Percentiles rank a stretch among this genome's conserved stretches.
These are phyloP conservation scores for Phytophthora crassamura DNA, from an alignment of 352 stramenopile genomes.

Conservation along the genomic window DNA sequence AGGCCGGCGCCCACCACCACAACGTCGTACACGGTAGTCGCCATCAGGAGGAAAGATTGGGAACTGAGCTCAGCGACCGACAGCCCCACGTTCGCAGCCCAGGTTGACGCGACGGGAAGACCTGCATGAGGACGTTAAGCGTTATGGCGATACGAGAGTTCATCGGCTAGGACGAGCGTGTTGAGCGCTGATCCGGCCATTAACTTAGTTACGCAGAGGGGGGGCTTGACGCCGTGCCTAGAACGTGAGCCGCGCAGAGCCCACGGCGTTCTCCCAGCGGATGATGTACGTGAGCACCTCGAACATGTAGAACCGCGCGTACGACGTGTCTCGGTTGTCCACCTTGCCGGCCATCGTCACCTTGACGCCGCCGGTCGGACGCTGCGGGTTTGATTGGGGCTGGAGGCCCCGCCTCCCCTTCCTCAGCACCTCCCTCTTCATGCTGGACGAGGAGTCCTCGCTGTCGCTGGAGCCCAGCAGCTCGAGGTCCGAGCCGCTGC, in stretches of 20 bases:
- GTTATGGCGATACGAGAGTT: slow-evolving; percentile 2
- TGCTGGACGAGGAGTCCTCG: slow-evolving; percentile 26
- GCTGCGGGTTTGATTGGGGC: slow-evolving; percentile 6
- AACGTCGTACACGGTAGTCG: slow-evolving; percentile 41
- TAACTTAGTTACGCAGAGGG: slow-evolving; percentile 29
- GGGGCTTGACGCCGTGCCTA: neutral
- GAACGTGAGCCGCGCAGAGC: slow-evolving; percentile 42
- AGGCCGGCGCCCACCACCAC: slow-evolving; percentile 65
- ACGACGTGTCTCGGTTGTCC: slow-evolving; percentile 50
- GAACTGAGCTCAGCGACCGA: neutral
- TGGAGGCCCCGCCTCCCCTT: slow-evolving; percentile 21
- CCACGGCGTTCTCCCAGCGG: slow-evolving; percentile 52
- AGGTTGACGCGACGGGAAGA: slow-evolving; percentile 25
- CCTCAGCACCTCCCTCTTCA: slow-evolving; percentile 15
- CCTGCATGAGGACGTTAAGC: neutral
- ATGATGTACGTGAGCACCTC: slow-evolving; percentile 61
- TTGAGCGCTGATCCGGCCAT: slow-evolving; percentile 6
- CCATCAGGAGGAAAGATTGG: slow-evolving; percentile 22
- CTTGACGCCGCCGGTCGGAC: slow-evolving; percentile 31
- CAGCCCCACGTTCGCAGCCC: neutral
- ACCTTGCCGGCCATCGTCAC: slow-evolving; percentile 55
- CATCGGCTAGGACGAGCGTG: neutral
- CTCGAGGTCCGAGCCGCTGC: slow-evolving; percentile 45
- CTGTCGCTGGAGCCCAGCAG: slow-evolving; percentile 41
- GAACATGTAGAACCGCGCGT: slow-evolving; percentile 55